Evolutionary conservation across 1,139 yeast genomes (phyloP).

Genomic region (Arxiozyma heterogenica): DNA sequence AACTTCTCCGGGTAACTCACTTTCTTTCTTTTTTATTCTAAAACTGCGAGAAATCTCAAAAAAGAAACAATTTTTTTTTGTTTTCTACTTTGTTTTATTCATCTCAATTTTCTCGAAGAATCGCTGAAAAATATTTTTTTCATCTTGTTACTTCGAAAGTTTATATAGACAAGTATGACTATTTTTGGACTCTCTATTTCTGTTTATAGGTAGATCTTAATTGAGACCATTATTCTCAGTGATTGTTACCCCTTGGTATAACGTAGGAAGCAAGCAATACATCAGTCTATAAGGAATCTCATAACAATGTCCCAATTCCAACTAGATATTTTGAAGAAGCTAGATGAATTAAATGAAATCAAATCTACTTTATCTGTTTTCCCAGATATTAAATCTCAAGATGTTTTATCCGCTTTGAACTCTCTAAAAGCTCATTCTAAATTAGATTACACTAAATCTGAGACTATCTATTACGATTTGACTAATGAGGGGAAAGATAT

Average conservation of each 20-base stretch:
- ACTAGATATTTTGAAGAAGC: slow-evolving; percentile 45
- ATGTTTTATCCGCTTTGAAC: slow-evolving; percentile 67
- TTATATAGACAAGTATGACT: too few species aligned
- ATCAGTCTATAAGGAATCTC: not conserved
- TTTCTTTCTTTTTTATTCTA: not conserved
- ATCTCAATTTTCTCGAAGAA: not conserved
- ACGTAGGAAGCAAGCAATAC: not conserved
- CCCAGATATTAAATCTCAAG: slow-evolving; percentile 44
- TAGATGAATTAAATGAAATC: slow-evolving; percentile 53
- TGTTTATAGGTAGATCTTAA: too few species aligned
- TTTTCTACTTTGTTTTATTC: not conserved
- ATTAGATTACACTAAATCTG: slow-evolving; percentile 66
- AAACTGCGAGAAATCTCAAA: not conserved
- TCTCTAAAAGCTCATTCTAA: slow-evolving; percentile 80
- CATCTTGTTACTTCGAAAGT: too few species aligned
- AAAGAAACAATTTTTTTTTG: not conserved
- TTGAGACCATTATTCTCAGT: not conserved
- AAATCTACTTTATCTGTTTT: slow-evolving; percentile 54
- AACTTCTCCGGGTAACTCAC: not conserved
- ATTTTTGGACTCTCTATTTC: too few species aligned
- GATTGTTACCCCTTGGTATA: not conserved
- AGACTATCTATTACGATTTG: slow-evolving; percentile 65
- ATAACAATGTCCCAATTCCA: slow-evolving; percentile 33
- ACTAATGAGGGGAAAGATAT: slow-evolving; percentile 80
- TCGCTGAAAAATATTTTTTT: not conserved